Evolutionary conservation across 1,139 yeast genomes (phyloP), one percentile per base, ranked within the genome.

Genomic region (Yamadazyma friedrichii): DNA sequence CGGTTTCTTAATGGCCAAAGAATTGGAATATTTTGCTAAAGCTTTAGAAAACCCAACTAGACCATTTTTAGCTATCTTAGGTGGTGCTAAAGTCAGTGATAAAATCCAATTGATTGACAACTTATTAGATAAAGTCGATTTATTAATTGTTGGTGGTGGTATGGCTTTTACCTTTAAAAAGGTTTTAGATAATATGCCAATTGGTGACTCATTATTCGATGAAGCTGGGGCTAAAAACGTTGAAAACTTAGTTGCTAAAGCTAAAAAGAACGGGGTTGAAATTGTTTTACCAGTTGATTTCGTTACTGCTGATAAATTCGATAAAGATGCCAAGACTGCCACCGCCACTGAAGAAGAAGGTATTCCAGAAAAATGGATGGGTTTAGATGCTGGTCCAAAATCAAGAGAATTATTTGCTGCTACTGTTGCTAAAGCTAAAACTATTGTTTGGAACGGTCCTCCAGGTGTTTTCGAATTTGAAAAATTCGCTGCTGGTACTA

Each of bases 381-480:
- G 98, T 63, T 82, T 91, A 62, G 98, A 91, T 69, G 81, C 83
- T 59, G 98, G 98, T 71, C 89, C 88, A 70, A 81, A 87, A 76
- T 79, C 95, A 46, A 76, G 78, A 58, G 76, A 81, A 69, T 77
- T 84, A 57, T 91, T 86, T 65, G 77, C 82, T 53, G 80, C 72
- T 48, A 84, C 95, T 50, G 88, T 91, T 54, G 84, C 85, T 53
- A 78, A 84, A 73, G 94, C 98, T 56, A 88, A 89, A 82, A 93
- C 98, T 61, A 91, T 91, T 61, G 91, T 91, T 62, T 91, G 98
- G 98, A 91, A 91, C 76, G 98, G 98, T 65, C 98, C 98, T 50
- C 96, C 98, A 69, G 98, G 98, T 78, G 98, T 91, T 59, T 91
- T 91, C 65, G 98, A 91, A 76, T 89, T 91, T 62, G 96, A 88